Conservation (phyloP, 192 early-diverging fungal genomes). For the Linnemannia schmuckeri region DNA sequence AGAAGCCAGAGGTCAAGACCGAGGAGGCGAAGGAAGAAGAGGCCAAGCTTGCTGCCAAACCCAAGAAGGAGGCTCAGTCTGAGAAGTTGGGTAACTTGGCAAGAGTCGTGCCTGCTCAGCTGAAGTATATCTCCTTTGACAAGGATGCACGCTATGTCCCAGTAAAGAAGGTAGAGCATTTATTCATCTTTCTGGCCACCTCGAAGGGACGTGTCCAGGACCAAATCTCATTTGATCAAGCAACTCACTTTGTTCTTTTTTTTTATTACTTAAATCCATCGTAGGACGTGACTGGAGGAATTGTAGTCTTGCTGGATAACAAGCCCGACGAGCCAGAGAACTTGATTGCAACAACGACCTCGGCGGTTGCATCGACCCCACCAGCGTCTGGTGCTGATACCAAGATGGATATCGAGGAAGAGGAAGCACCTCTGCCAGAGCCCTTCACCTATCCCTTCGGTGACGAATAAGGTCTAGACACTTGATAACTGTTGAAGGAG, state of each 20-base stretch:
- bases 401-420: conserved; percentile 64
- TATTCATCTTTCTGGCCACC: not conserved
- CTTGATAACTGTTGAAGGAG: not conserved
- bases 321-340: conserved; percentile 84
- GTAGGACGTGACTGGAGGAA: conserved; percentile 80
- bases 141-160: conserved; percentile 90
- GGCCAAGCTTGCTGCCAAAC: conserved; percentile 74
- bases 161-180: conserved; percentile 76
- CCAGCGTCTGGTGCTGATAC: conserved; percentile 30
- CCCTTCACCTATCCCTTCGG: conserved; percentile 90
- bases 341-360: conserved; percentile 70
- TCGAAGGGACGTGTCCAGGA: not conserved
- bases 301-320: conserved; percentile 88
- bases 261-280: not conserved
- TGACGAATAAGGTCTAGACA: conserved; percentile 41
- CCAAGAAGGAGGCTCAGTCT: conserved; percentile 80
- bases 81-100: conserved; percentile 90
- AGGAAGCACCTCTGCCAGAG: conserved; percentile 78
- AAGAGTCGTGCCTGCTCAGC: conserved; percentile 89
- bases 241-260: not conserved
- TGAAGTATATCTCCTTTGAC: conserved; percentile 89
- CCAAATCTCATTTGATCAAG: not conserved
- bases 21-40: conserved; percentile 71
- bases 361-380: not conserved
- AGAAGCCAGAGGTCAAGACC: conserved; percentile 63